phyloP scores from a whole-genome alignment of 805 yeast species.

The Saccharomycopsis fibuligera region DNA sequence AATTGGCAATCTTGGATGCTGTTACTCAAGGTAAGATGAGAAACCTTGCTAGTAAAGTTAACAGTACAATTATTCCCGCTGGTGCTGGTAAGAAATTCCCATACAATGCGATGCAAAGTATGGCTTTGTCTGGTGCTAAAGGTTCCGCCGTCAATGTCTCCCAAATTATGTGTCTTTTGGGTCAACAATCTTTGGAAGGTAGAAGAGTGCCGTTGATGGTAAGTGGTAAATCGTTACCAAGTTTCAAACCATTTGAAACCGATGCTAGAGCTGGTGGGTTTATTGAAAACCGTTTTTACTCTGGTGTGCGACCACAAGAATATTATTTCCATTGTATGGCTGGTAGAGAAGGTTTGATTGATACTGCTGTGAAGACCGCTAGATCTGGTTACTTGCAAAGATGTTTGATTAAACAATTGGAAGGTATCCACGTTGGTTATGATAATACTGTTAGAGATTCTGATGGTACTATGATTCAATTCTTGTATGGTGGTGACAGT shows the following conservation, averaged over 20 bases:
- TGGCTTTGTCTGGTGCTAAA: conserved; percentile 99
- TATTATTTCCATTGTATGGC: conserved; percentile 99
- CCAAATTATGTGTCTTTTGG: conserved; percentile 97
- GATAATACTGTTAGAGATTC: conserved; percentile 95
- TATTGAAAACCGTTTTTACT: conserved; percentile 92
- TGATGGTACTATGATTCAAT: conserved; percentile 90
- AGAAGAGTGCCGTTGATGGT: conserved; percentile 99
- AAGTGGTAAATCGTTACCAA: conserved; percentile 93
- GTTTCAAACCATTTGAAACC: conserved; percentile 94
- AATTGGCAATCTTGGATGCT: conserved; percentile 91
- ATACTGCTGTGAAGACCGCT: conserved; percentile 98
- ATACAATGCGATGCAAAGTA: conserved; percentile 93
- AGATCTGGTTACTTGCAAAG: conserved; percentile 98
- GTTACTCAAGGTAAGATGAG: conserved; percentile 91
- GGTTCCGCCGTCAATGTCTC: conserved; percentile 98
- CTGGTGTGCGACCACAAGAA: conserved; percentile 97
- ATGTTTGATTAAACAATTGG: conserved; percentile 95
- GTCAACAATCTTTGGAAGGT: conserved; percentile 99
- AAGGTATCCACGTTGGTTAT: conserved; percentile 90
- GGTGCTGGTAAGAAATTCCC: conserved; percentile 97
- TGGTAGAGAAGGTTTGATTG: conserved; percentile 99
- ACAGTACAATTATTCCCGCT: conserved; percentile 86
- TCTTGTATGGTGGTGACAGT: conserved; percentile 96
- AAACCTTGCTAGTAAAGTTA: conserved; percentile 89
- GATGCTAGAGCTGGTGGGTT: conserved; percentile 99